Conservation (phyloP, 1,139 yeast species). For the Zygosaccharomyces pseudobailii region DNA sequence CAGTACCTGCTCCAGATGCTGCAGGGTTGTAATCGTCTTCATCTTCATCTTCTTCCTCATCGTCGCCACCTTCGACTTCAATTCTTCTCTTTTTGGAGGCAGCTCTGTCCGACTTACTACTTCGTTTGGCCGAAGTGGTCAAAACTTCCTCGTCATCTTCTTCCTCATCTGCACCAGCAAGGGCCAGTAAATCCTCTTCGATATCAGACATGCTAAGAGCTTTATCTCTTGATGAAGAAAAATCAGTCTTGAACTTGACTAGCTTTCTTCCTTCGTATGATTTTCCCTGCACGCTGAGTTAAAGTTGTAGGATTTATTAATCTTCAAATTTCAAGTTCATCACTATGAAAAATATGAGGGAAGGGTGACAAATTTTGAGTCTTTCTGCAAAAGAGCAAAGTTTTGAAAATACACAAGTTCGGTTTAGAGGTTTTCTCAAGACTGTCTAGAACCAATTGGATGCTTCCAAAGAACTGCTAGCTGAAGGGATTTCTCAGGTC, state of each 20-base stretch:
- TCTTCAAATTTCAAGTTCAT: not conserved
- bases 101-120: constrained; percentile 24
- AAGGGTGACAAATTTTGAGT: not conserved
- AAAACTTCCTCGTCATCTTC: constrained; percentile 36
- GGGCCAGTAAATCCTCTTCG: constrained; percentile 85
- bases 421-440: not conserved
- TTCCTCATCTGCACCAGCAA: constrained; percentile 67
- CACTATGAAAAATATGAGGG: not conserved
- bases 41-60: constrained; percentile 33
- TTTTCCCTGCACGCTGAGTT: not conserved
- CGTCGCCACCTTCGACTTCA: constrained; percentile 36
- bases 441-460: not conserved
- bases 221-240: too few species aligned
- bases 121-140: constrained; percentile 26
- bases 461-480: not conserved
- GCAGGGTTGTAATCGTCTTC: constrained; percentile 37
- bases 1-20: constrained; percentile 15
- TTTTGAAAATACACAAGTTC: too few species aligned
- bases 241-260: too few species aligned
- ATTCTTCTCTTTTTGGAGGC: constrained; percentile 29
- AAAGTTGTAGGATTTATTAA: not conserved
- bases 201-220: constrained; percentile 46
- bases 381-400: not conserved
- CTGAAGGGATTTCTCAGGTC: not conserved
- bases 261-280: too few species aligned